These are phyloP conservation scores for Phytophthora ramorum DNA, from an alignment of 352 stramenopile species.

Conservation along the genomic window DNA sequence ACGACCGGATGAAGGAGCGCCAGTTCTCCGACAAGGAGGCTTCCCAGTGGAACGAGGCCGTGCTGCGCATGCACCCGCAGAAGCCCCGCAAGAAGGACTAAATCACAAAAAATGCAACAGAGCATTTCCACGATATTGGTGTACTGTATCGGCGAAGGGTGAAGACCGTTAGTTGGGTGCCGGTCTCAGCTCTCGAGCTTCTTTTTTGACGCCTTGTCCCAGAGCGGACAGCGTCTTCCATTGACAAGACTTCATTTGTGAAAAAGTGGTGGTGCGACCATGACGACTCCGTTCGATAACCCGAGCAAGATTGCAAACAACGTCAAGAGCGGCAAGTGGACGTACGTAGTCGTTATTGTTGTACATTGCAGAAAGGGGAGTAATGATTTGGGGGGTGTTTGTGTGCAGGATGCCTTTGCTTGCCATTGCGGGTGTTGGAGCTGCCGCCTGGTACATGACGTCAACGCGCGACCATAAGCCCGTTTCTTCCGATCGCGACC, in stretches of 20 bases:
- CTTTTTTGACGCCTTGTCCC: neutral
- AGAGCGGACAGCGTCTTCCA: neutral
- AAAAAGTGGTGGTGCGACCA: conserved; percentile 7
- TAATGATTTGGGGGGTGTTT: conserved; percentile 1
- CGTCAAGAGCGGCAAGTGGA: conserved; percentile 43
- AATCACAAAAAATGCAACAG: neutral
- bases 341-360: conserved; percentile 18
- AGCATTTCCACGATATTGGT: neutral
- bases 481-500: conserved; percentile 18
- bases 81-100: conserved; percentile 34
- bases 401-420: conserved; percentile 26
- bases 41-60: conserved; percentile 62
- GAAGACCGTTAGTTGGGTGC: neutral
- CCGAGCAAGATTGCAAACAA: conserved; percentile 25
- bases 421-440: conserved; percentile 35
- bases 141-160: no score
- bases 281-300: conserved; percentile 42
- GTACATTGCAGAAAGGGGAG: neutral
- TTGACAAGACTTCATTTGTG: neutral
- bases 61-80: conserved; percentile 52
- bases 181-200: neutral
- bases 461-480: conserved; percentile 28
- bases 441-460: conserved; percentile 40
- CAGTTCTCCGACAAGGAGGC: conserved; percentile 58
- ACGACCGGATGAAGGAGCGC: conserved; percentile 64